Base-by-base conservation (phyloP, 805 yeast species). In the Candida rishiriensis region DNA sequence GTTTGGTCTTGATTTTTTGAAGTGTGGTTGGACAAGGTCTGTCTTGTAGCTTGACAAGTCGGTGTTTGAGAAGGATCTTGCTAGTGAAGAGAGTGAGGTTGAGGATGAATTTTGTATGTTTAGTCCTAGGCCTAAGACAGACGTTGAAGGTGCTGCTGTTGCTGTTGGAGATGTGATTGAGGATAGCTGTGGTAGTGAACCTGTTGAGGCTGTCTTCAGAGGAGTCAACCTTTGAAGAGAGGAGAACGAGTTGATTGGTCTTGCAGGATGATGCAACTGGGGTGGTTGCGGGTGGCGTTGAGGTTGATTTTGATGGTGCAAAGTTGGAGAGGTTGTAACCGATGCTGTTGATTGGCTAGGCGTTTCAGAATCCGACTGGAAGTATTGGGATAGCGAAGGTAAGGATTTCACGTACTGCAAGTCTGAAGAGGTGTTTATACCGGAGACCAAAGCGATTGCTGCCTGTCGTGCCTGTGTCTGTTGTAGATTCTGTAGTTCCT, bases 341-440 rank as follows among this genome's bases (percentile, higher is more conserved):
- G 26, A 21, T 21, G 26, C 7, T 28, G 51, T n/a, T 15, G 40
- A 31, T 15, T 4, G 65, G 62, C 15, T 61, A 36, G 56, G 54
- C 40, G 52, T 49, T 71, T 63, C 70, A 34, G 66, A 66, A 18
- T 37, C 41, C 10, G 43, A 40, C 34, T 48, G 48, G 48, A 76
- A 77, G 60, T 72, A 76, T 43, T 75, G 76, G 0, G 76, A 65
- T 41, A 77, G 63, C 15, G 79, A 72, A 11, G 81, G 82, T 30
- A 76, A 63, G 8, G 79, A 74, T 55, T 72, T 75, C n/a, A 75
- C 72, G 50, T 70, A 69, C 40, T 61, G 66, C 16, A 63, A 39
- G 39, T 54, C 52, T 29, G 49, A 16, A 6, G 46, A 40, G 18
- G 51, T 50, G 17, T 41, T 18, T 26, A 41, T 44, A 18, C 49